Conservation (phyloP, 2,329 filamentous ascomycete species). For the Colletotrichum viniferum region DNA sequence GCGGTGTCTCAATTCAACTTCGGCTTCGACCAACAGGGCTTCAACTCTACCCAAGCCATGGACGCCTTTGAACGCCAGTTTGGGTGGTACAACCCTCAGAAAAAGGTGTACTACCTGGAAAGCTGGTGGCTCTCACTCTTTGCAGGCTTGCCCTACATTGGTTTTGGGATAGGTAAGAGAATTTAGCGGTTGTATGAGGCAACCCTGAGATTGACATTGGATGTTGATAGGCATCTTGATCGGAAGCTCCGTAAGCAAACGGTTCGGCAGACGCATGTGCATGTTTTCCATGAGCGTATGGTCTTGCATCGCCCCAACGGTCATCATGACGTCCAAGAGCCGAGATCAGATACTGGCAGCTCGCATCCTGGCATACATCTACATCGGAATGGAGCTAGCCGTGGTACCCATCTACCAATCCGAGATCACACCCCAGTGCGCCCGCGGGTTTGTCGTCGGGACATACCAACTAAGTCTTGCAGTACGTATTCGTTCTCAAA, state of each 20-base stretch:
- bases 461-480: constrained; percentile 37
- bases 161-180: constrained; percentile 31
- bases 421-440: constrained; percentile 32
- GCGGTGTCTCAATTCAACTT: constrained; percentile 42
- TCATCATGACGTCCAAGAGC: constrained; percentile 33
- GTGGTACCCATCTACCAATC: constrained; percentile 39
- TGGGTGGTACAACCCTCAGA: constrained; percentile 29
- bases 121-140: constrained; percentile 38
- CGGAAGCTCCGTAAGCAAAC: constrained; percentile 26
- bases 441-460: constrained; percentile 37
- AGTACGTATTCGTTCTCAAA: constrained; percentile 9
- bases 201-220: background rate
- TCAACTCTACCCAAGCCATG: constrained; percentile 41
- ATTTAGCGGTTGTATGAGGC: no score
- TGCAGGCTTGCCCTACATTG: constrained; percentile 39
- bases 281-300: constrained; percentile 38
- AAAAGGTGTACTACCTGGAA: constrained; percentile 29
- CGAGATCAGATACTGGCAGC: constrained; percentile 35
- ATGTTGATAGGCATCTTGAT: constrained; percentile 22
- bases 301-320: constrained; percentile 33
- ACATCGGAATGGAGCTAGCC: constrained; percentile 44
- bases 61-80: constrained; percentile 36
- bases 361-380: constrained; percentile 40
- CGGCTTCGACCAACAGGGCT: constrained; percentile 43
- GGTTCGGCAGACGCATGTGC: constrained; percentile 29